Evolutionary conservation across 345 rosid genomes (phyloP), one percentile per base, ranked within the genome.

Genomic region (Salix arbutifolia): DNA sequence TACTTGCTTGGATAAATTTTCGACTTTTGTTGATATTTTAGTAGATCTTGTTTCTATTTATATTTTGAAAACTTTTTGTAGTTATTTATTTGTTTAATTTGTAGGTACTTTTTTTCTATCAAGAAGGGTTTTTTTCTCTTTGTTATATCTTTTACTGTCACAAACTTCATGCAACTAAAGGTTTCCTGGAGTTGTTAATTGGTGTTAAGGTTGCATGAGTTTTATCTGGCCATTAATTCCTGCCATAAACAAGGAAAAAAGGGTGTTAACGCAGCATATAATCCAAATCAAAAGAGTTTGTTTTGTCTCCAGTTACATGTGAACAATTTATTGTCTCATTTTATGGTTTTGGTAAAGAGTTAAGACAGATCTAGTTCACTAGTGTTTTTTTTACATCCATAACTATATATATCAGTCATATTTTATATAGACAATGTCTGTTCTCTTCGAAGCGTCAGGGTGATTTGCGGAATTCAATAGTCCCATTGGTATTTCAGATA

Each of bases 271-370:
- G 8, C 46, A n/a, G 42, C 68, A 62, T 38, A 46, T 69, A 48
- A 53, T 72, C 76, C 74, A 67, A 77, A 38, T 52, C 12, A 60
- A 18, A 31, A 44, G 74, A 79, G 74, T 72, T 40, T 2, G 31
- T 66, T 58, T 69, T 67, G 35, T 74, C 65, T 31, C 8, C 30
- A 31, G n/a, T 74, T 66, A 61, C 61, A 44, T 42, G 8, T 16
- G 23, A 40, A 38, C 42, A 17, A 48, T 10, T 40, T 56, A 12
- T 28, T 35, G 2, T 44, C 66, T 18, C 66, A 3, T 76, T 30
- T 70, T 13, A 8, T 35, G 28, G 42, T 35, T 71, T 14, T 50
- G 25, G 53, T 77, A 71, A 62, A 74, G 76, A 77, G 58, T 40
- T 69, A 77, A 38, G 23, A 48, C 38, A 69, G 53, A 60, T 67